Base-by-base conservation (phyloP, 108 stramenopile species). In the Cyclotella sp. region DNA sequence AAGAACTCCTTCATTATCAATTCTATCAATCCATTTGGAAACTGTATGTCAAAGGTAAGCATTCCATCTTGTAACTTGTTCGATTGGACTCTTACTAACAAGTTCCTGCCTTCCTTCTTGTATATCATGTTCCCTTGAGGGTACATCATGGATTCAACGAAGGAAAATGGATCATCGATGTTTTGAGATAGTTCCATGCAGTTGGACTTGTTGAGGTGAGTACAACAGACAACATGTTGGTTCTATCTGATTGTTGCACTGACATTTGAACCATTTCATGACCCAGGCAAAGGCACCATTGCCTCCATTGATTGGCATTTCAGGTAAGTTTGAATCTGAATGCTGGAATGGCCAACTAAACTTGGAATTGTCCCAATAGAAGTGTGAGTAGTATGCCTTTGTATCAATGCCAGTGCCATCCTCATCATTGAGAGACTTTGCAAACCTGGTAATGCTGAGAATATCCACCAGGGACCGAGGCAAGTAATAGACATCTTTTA, bases 391-490 rank as follows among this genome's bases (percentile, higher is more conserved):
- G 11, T 22, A 0, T n/a, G 12, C 18, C 13, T 47, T 53, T 6
- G 51, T 68, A 14, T 52, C 22, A n/a, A 68, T 54, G 22, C 68
- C 68, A 29, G 68, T 68, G 9, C 68, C 68, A 34, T 34, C 49
- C 4, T 52, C 27, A 15, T 68, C 68, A 6, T 54, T 40, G 34
- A 54, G 18, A 18, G 39, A 51, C 21, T 54, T 30, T 11, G 68
- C 68, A 19, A 68, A 68, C 30, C 30, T 28, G 7, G 52, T 68
- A 7, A 68, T 21, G 30, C 51, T 68, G 13, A 68, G 16, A 13
- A 68, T 68, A 29, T 68, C 53, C 14, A 68, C 24, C 34, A 30
- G 68, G 3, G 68, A 53, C 1, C 53, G 15, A 16, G 68, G 68
- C 21, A 68, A 68, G 27, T 53, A 54, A 3, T 21, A 34, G 14